Evolutionary conservation across 305 asterid genomes (phyloP), one percentile per base, ranked within the genome.

Genomic region (Salvia sclarea): DNA sequence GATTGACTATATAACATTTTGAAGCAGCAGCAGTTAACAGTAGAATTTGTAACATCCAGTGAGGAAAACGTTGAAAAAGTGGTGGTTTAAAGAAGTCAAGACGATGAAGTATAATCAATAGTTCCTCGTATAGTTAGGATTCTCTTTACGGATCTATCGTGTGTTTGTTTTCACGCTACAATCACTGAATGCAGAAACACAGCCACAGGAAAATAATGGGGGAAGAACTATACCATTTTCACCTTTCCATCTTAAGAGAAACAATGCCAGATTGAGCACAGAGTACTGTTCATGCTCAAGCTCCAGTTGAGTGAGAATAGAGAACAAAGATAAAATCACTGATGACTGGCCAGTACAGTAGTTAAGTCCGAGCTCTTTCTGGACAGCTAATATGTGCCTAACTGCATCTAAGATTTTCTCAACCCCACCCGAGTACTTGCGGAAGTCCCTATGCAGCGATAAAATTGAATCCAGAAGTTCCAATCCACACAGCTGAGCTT

Each of bases 241-340:
- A 71, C 55, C 76, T 84, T 89, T 94, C 99, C 99, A 94, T 83
- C 79, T 83, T 72, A 91, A 64, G 40, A 91, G 87, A 75, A 87
- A 81, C 74, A 80, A 78, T 70, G 80, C 67, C 73, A 91, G 77
- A 73, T 80, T 87, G 78, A 85, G 71, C 58, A 72, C 69, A 73
- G 92, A 76, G 83, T 82, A 73, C 67, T 91, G 98, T 75, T 91
- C 98, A 11, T 94, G 99, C 73, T 94, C 99, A 66, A 94, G 83
- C 79, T 94, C 94, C 20, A 91, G 83, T 74, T 85, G 85, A 56
- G 79, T 72, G 75, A 94, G 88, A 69, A 80, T 82, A 58, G 80
- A 73, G 71, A 91, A 85, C 77, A 89, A 74, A 77, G 86, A 80
- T 56, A 88, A 69, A 58, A 74, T 67, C 78, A 83, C 83, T 64